A percentile compares a stretch with the other conserved stretches of the same genome.
These are phyloP conservation scores for Pelagophyceae sp. DNA, from an alignment of 352 stramenopile species.

Conservation along the genomic window DNA sequence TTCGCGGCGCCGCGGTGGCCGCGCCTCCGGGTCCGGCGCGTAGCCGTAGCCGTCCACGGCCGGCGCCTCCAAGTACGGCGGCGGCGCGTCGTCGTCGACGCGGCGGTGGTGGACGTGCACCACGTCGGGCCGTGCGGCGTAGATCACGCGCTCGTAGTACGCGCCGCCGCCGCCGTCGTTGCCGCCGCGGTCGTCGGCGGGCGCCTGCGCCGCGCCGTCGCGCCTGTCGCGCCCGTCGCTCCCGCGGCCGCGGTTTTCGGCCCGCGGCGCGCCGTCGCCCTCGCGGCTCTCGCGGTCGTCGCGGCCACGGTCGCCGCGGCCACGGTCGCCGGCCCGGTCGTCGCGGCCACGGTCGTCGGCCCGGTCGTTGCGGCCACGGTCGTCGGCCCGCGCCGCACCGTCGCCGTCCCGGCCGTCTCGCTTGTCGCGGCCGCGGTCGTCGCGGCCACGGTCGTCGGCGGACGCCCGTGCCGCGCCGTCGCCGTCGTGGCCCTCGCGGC, in stretches of 20 bases:
- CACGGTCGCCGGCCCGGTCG: background rate
- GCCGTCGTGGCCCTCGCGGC: background rate
- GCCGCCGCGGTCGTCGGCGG: too few species aligned
- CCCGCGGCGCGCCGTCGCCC: too few species aligned
- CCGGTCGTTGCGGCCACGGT: background rate
- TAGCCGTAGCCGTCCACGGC: too few species aligned
- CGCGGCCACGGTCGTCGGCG: background rate
- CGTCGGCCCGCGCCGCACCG: background rate
- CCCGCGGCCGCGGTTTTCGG: background rate
- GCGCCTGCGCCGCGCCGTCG: too few species aligned
- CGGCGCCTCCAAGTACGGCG: background rate
- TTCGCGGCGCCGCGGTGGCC: background rate
- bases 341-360: background rate
- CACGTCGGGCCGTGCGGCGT: too few species aligned
- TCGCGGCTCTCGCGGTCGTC: background rate
- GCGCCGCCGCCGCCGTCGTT: too few species aligned
- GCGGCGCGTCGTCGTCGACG: background rate
- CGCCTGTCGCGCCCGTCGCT: background rate
- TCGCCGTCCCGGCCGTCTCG: background rate
- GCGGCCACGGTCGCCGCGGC: background rate
- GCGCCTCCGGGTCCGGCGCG: background rate
- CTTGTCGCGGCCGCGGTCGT: background rate
- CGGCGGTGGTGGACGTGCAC: background rate
- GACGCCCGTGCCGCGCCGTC: background rate
- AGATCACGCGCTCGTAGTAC: background rate